Evolutionary conservation across 2,329 filamentous ascomycete genomes (phyloP), one percentile per base, ranked within the genome.

Genomic region (Monilinia aucupariae): DNA sequence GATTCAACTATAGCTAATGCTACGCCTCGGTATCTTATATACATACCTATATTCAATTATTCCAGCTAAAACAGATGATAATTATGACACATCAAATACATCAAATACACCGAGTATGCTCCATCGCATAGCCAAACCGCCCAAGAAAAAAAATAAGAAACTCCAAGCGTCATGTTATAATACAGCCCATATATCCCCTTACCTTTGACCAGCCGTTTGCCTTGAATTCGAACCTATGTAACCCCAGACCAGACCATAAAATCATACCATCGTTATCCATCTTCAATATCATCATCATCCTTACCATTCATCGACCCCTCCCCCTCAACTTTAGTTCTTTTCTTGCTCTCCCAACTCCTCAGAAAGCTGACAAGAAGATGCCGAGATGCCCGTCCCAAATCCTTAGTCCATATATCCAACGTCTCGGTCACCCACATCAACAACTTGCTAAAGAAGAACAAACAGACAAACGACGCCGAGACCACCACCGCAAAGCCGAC

Each of bases 401-500:
- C 58, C 54, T 69, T 72, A 1, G 66, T 55, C 58, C 61, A 65
- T 7, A 41, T 52, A 67, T 81, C 79, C 43, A 81, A 66, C 25
- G 74, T 70, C 62, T 81, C 79, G 66, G 76, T 79, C n/a, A 77
- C 68, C 65, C 76, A 75, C 75, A 79, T 78, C 69, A 81, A 71
- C 61, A 80, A 63, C 50, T 76, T 74, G 64, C 77, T 76, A 68
- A 81, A 80, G 71, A 81, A 81, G 72, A 85, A 80, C 51, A 91
- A 74, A 45, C 81, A 75, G 10, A 85, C 64, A 59, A 88, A 79
- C 0, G 85, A 87, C 30, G 86, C 66, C 17, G 79, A 78, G 58
- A 88, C 79, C 20, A 90, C 81, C 39, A 87, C 81, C 0, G 78
- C 82, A 75, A 92, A 91, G 34, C 80, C 77, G 56, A 82, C 78